Base-by-base conservation (phyloP, 2,329 filamentous ascomycete genomes). In the Aspergillus sp. region DNA sequence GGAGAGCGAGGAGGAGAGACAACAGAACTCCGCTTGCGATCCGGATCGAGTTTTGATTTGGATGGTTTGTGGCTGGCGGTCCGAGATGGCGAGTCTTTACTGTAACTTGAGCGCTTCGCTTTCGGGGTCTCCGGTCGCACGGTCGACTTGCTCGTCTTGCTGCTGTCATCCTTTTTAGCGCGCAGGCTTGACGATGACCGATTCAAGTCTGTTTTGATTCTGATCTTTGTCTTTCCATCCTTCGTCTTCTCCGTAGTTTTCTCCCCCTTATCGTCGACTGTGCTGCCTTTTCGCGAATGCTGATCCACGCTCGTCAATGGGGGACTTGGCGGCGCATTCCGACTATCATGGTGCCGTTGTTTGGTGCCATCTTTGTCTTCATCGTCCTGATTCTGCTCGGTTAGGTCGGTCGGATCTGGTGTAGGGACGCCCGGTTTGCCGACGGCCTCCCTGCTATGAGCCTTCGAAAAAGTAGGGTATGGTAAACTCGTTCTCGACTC, bases 361-460 rank as follows among this genome's bases (percentile, higher is more conserved):
- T 68, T 60, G 53, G 55, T 61, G 46, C 61, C 57, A 47, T 62
- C 66, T 59, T 69, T 68, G 51, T 65, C 58, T 47, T 77, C 73
- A 44, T 81, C 56, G 39, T 58, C 79, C 54, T 59, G 62, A 52
- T 77, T 79, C 23, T 74, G 76, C 21, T 80, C 79, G 52, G 86
- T 85, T 21, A 90, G 66, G 68, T 91, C 89, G 21, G 89, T 91
- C 21, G 88, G 82, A 60, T 91, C 88, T 17, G 90, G 90, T 1
- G 90, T 92, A 61, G 85, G 81, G 59, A 80, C 75, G 56, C 73
- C 71, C 33, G 68, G 67, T 55, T 74, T 61, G 69, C 85, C 82
- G 54, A 96, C 85, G 45, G 87, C 85, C 77, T 97, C 93, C 74
- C 92, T 95, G 80, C 91, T 96, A 74, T 96, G 91, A 12, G 90